Percentiles rank a stretch among this genome's conserved stretches.
These are phyloP conservation scores for Curvularia sp. DNA, from an alignment of 2,329 filamentous ascomycete species.

Conservation along the genomic window DNA sequence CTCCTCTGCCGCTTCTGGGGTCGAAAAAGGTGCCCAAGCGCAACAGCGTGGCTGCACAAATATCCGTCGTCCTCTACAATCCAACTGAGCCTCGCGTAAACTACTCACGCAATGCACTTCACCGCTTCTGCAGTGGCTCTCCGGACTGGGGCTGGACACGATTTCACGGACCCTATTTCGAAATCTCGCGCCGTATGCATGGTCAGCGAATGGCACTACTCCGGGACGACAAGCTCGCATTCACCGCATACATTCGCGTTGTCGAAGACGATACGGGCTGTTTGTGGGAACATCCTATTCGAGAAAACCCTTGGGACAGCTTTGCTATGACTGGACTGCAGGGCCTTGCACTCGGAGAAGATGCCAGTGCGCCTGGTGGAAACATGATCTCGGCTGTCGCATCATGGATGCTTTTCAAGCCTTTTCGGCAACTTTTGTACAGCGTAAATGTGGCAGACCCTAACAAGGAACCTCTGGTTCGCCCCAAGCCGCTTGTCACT, in stretches of 20 bases:
- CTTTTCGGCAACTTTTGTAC: conserved; percentile 65
- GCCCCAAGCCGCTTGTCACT: conserved; percentile 60
- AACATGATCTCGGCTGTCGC: conserved; percentile 63
- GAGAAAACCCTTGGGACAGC: conserved; percentile 64
- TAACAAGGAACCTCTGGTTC: conserved; percentile 54
- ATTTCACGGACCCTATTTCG: conserved; percentile 65
- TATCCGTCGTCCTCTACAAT: conserved; percentile 69
- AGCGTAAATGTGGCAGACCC: conserved; percentile 57
- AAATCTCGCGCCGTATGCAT: conserved; percentile 64
- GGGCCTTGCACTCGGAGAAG: conserved; percentile 51
- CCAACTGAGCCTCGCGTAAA: conserved; percentile 67
- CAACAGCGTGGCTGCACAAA: conserved; percentile 63
- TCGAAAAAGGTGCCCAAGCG: conserved; percentile 49
- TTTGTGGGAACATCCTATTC: conserved; percentile 66
- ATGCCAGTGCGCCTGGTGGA: conserved; percentile 44
- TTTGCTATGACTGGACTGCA: conserved; percentile 65
- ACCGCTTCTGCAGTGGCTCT: conserved; percentile 66
- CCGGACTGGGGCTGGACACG: conserved; percentile 71
- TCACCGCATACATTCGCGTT: conserved; percentile 68
- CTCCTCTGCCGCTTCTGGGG: conserved; percentile 49
- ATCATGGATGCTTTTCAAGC: conserved; percentile 65
- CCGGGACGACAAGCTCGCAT: conserved; percentile 66
- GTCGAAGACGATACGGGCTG: conserved; percentile 67
- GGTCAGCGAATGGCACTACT: conserved; percentile 66
- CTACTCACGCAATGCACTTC: conserved; percentile 62